Percentiles rank a stretch among this genome's conserved stretches.
Conservation (phyloP, 257 asterid genomes). For the Solanum sitiens region DNA sequence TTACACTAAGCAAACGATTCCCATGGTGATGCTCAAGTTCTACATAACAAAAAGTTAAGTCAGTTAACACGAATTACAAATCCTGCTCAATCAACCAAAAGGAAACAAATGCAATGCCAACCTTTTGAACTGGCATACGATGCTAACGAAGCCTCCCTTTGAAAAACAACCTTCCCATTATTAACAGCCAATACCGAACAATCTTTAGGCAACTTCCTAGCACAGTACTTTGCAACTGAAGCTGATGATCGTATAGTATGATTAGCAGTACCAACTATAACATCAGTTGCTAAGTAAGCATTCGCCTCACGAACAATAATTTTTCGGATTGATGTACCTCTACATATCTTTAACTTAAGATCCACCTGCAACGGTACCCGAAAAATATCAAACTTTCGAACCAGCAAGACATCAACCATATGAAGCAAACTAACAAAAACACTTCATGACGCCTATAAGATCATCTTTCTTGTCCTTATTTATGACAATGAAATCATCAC, state of each 20-base stretch:
- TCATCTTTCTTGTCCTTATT: neutral
- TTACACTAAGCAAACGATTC: conserved; percentile 48
- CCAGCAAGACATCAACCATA: neutral
- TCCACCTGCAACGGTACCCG: conserved; percentile 42
- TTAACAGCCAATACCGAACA: conserved; percentile 67
- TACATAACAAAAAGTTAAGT: conserved; percentile 15
- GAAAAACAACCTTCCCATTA: conserved; percentile 70
- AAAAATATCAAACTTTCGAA: neutral
- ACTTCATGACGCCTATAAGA: neutral
- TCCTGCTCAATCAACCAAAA: neutral
- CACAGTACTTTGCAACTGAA: conserved; percentile 82
- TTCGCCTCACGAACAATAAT: conserved; percentile 78
- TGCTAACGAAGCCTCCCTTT: conserved; percentile 32
- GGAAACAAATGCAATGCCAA: neutral
- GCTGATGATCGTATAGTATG: conserved; percentile 57
- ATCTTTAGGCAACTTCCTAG: conserved; percentile 55
- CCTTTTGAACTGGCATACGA: conserved; percentile 41
- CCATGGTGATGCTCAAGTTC: conserved; percentile 47
- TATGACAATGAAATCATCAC: conserved; percentile 2
- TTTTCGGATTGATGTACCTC: conserved; percentile 69
- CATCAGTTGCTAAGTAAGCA: conserved; percentile 54
- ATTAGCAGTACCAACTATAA: conserved; percentile 69
- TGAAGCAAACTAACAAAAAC: neutral
- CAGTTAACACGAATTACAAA: neutral
- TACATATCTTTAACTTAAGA: conserved; percentile 89